Evolutionary conservation across 2,329 filamentous ascomycete genomes (phyloP), one percentile per base, ranked within the genome.

Genomic region (Endocalyx cinctus): DNA sequence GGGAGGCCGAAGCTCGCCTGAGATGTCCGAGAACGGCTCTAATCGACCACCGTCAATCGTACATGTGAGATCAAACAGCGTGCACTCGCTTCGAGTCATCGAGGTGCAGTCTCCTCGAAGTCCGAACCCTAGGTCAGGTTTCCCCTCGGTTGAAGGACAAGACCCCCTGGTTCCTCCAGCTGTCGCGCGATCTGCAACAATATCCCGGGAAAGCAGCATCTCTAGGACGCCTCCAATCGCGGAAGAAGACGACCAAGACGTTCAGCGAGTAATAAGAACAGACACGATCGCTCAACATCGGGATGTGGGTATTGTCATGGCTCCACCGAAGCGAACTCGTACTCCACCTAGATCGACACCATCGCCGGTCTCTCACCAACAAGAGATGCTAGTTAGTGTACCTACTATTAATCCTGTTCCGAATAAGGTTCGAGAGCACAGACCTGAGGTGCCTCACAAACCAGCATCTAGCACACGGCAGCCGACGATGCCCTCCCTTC

Each of bases 71-170:
- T 62, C 67, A 5, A 58, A 69, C 3, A 77, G 72, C 43, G 61
- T 75, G 13, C 68, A 69, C 39, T 78, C 74, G 4, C 69, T 72
- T 22, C 70, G 75, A n/a, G 60, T 79, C 22, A 72, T 79, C 17
- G 74, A 79, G 22, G 74, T 79, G 5, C 47, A 66, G 7, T 64
- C 63, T 10, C 70, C 70, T 14, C 70, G 69, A 42, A 76, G 70
- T 42, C 70, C 72, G 10, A 56, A 55, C 11, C 49, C 55, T 8
- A 60, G 60, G 26, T 74, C 73, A n/a, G 65, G 69, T 23, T 59
- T 64, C 27, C 66, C 61, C 17, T 77, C 71, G 0, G 44, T 66
- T 1, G 71, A 74, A 15, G 55, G 60, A 10, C 69, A 72, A 20
- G 59, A 64, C n/a, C 50, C 54, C 10, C 29, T 29, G 10, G 25